Base-by-base conservation (phyloP, 306 rosid species). In the Geum urbanum region DNA sequence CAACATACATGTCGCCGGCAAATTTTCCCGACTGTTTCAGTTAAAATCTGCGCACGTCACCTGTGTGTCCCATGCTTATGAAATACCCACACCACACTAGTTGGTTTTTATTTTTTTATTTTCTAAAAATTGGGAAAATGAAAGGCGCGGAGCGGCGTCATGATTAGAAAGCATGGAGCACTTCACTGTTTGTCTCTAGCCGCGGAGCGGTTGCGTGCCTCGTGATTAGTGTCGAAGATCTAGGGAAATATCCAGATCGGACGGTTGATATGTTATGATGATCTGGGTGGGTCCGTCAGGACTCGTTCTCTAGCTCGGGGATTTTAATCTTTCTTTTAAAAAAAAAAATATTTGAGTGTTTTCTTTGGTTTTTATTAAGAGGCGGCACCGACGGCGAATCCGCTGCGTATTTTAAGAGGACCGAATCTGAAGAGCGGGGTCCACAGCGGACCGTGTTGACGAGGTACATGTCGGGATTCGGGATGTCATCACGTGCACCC, bases 321-420 rank as follows among this genome's bases (percentile, higher is more conserved):
- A n/a, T n/a, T n/a, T n/a, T n/a, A n/a, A n/a, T n/a, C n/a, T n/a
- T n/a, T n/a, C n/a, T n/a, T n/a, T n/a, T n/a, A n/a, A n/a, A n/a
- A n/a, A n/a, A n/a, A n/a, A n/a, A n/a, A n/a, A n/a, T n/a, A n/a
- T n/a, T 24, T 19, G 41, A 14, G 4, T 6, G n/a, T 12, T 7
- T 63, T 44, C 18, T 54, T 39, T 15, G 52, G 52, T 65, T 48
- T 39, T 63, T 47, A 72, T 71, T 19, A 66, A 66, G 32, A 75
- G 78, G 80, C 85, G 85, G 88, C 89, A 84, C 86, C 91, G 88
- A 75, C 89, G 85, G 85, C 84, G 80, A 78, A 78, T 63, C 79
- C 81, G 83, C 59, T 77, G 77, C 73, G 57, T 49, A 9, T 19
- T 67, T 69, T 62, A 47, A 27, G 71, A 71, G 80, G 81, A 88